Percentiles rank a stretch among this genome's conserved stretches.
Conservation (phyloP, 23 red algal genomes). For the Agarophyton chilense region DNA sequence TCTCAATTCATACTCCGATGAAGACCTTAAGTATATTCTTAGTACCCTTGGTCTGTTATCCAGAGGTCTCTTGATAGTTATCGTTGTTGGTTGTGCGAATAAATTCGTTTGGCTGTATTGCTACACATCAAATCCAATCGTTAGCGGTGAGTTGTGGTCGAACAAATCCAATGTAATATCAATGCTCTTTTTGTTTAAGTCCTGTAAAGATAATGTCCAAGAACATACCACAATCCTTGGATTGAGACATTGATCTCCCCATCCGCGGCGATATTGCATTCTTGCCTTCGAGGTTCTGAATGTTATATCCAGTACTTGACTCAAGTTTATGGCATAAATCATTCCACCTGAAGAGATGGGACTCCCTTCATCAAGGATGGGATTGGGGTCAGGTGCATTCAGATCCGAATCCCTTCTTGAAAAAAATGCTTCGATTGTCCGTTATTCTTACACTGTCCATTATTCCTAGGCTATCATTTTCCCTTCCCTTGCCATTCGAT, state of each 20-base stretch:
- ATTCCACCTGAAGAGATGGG: background rate
- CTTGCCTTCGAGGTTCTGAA: background rate
- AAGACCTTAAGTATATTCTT: background rate
- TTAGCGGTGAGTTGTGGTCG: background rate
- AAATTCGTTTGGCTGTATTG: background rate
- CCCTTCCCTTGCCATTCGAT: too few species aligned
- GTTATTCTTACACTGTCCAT: too few species aligned
- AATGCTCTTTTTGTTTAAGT: background rate
- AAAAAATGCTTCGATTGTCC: constrained; percentile 19
- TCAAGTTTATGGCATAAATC: background rate
- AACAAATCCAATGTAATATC: constrained; percentile 6
- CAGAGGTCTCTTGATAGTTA: background rate
- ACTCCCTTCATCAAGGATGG: constrained; percentile 6
- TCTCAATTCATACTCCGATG: background rate
- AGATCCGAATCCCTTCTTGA: constrained; percentile 5
- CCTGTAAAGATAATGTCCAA: constrained; percentile 2
- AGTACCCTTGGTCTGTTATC: background rate
- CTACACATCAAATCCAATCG: constrained; percentile 5
- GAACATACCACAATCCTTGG: background rate
- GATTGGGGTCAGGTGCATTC: background rate
- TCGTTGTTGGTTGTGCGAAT: background rate
- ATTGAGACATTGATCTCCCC: background rate
- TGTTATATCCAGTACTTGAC: background rate
- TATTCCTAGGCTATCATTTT: too few species aligned
- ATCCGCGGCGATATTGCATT: background rate